These are phyloP conservation scores for Dunaliella salina DNA, from an alignment of 163 green algal species.

Conservation along the genomic window DNA sequence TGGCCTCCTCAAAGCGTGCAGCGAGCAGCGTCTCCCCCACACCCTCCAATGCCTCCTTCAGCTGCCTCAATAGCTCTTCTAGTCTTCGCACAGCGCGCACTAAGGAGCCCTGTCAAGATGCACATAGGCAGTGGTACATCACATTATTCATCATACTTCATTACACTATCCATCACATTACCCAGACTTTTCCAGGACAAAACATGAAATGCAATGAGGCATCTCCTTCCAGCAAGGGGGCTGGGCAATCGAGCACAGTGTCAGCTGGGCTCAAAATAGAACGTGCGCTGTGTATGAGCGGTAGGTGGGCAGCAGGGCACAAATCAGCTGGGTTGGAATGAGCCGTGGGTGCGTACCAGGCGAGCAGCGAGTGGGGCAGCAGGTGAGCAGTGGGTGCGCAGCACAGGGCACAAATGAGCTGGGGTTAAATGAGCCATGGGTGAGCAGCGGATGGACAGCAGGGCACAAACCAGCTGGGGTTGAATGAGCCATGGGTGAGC, in stretches of 20 bases:
- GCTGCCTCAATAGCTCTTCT: slow-evolving; percentile 87
- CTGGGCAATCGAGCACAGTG: neutral
- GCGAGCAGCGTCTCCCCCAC: slow-evolving; percentile 78
- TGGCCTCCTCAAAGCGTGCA: slow-evolving; percentile 70
- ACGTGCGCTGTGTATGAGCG: too few species aligned
- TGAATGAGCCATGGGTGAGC: too few species aligned
- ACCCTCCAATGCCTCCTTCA: slow-evolving; percentile 31
- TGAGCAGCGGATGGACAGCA: too few species aligned
- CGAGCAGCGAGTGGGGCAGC: too few species aligned
- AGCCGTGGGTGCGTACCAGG: too few species aligned
- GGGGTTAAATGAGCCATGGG: too few species aligned
- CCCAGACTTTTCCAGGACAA: neutral
- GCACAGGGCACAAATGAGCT: too few species aligned
- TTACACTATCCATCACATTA: neutral
- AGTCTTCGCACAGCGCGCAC: slow-evolving; percentile 76
- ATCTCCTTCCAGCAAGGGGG: neutral
- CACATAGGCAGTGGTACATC: neutral
- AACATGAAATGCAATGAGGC: neutral
- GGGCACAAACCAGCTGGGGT: too few species aligned
- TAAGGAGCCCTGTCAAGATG: slow-evolving; percentile 55
- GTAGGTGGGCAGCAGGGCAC: too few species aligned
- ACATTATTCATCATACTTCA: neutral
- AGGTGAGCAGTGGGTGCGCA: too few species aligned
- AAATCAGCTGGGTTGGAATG: too few species aligned
- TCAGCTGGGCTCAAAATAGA: too few species aligned